These are phyloP conservation scores for Arachis stenosperma DNA, from an alignment of 306 rosid species.

Conservation along the genomic window DNA sequence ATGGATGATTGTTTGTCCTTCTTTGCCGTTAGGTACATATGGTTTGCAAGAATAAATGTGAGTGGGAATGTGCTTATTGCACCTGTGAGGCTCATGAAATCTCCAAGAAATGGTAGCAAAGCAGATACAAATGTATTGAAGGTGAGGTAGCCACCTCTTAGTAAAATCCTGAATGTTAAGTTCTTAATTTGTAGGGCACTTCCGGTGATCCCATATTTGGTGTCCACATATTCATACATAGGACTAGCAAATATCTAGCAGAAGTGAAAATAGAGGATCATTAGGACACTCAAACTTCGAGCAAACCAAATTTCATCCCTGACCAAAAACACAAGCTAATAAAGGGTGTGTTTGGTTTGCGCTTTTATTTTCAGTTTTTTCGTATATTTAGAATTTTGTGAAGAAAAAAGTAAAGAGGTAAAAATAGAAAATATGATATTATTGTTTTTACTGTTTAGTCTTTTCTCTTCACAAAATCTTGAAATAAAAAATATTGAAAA, in stretches of 20 bases:
- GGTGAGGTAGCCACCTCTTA: conserved; percentile 85
- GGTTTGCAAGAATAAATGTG: conserved; percentile 93
- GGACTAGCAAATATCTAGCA: conserved; percentile 93
- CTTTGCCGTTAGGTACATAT: conserved; percentile 85
- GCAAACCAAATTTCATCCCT: too few species aligned
- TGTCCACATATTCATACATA: conserved; percentile 86
- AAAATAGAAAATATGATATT: too few species aligned
- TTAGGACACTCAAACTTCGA: conserved; percentile 5
- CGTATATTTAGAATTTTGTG: too few species aligned
- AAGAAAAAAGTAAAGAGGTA: too few species aligned
- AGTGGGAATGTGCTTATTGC: conserved; percentile 94
- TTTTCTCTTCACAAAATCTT: too few species aligned
- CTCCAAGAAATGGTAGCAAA: conserved; percentile 92
- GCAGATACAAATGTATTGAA: conserved; percentile 75
- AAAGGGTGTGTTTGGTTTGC: too few species aligned
- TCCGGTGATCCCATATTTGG: conserved; percentile 74
- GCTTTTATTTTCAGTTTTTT: too few species aligned
- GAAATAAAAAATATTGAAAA: too few species aligned
- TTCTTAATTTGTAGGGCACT: conserved; percentile 59
- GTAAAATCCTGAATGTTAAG: conserved; percentile 58
- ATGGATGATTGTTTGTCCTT: conserved; percentile 48
- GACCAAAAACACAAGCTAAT: too few species aligned
- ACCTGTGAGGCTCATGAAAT: conserved; percentile 96
- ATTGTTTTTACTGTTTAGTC: too few species aligned
- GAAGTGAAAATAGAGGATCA: conserved; percentile 22